Evolutionary conservation across 2,329 filamentous ascomycete species (phyloP).

Genomic region (Verticillium longisporum): DNA sequence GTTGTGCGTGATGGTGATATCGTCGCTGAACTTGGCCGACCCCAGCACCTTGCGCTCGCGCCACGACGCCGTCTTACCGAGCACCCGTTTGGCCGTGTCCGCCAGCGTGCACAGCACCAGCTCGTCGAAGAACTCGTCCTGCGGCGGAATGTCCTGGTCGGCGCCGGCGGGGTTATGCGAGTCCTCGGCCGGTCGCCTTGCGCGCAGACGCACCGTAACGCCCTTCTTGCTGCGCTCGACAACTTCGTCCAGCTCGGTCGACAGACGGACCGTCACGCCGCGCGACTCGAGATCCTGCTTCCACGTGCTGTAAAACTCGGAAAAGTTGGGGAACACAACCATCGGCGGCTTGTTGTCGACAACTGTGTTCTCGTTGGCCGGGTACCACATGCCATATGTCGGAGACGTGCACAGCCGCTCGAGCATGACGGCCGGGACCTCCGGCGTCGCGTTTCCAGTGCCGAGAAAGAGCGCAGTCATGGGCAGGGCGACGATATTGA

Average conservation of each 20-base stretch:
- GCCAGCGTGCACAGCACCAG: slow-evolving; percentile 55
- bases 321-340: slow-evolving; percentile 55
- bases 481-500: slow-evolving; percentile 56
- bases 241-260: slow-evolving; percentile 46
- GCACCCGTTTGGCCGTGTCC: slow-evolving; percentile 53
- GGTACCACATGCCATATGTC: slow-evolving; percentile 49
- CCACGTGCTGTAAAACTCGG: slow-evolving; percentile 52
- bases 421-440: slow-evolving; percentile 59
- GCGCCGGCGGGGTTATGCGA: slow-evolving; percentile 26
- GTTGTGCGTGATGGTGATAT: slow-evolving; percentile 60
- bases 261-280: slow-evolving; percentile 48
- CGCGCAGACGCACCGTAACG: slow-evolving; percentile 40
- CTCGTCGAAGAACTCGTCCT: slow-evolving; percentile 50
- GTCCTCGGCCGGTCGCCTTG: slow-evolving; percentile 22
- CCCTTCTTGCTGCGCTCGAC: slow-evolving; percentile 42
- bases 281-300: slow-evolving; percentile 41
- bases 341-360: slow-evolving; percentile 51
- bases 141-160: slow-evolving; percentile 46
- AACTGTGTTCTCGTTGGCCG: slow-evolving; percentile 35
- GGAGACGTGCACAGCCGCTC: slow-evolving; percentile 45
- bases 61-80: slow-evolving; percentile 46
- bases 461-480: slow-evolving; percentile 51
- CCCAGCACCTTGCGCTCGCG: slow-evolving; percentile 59
- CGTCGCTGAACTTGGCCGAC: slow-evolving; percentile 58
- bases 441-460: slow-evolving; percentile 62